Evolutionary conservation across 2,329 filamentous ascomycete species (phyloP), one percentile per base, ranked within the genome.

Genomic region (Aspergillus fischeri): DNA sequence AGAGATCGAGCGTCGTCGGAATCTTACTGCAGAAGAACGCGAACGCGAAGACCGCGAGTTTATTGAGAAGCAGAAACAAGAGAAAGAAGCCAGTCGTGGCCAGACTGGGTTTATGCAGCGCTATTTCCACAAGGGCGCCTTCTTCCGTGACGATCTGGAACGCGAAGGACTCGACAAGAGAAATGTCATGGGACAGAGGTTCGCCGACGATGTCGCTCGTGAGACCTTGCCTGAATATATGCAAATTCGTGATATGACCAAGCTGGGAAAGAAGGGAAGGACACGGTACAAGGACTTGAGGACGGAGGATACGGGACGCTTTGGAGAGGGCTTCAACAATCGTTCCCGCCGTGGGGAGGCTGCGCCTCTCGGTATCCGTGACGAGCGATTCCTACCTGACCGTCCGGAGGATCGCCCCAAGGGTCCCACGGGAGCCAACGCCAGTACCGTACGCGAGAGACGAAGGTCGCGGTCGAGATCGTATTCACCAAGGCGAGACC

Each of bases 111-210:
- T 86, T 73, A 91, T 97, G 89, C 92, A 97, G 70, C 92, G 92
- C 71, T 99, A 97, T 78, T 92, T 91, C 75, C 94, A 99, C 81
- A 93, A 92, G 77, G 94, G 94, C 51, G 94, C 94, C 17, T 99
- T 97, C 78, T 97, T 91, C 79, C 89, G 89, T 64, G 91, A 92
- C 53, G 90, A 95, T 66, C 82, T 87, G 52, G 85, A 87, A 65
- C 86, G 85, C 17, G 86, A 90, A 61, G 90, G 91, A 0, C 79
- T 97, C 49, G 86, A 90, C 61, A 83, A 87, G 69, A 82, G 94
- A 49, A 90, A 97, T 70, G 81, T 97, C 63, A 96, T 96, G 85
- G 92, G 92, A 14, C 84, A 88, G 2, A 80, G 84, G 52, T 95
- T 94, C 65, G 86, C 83, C 51, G 93, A 97, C 71, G 91, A 97